Evolutionary conservation across 257 asterid genomes (phyloP).

Genomic region (Echium plantagineum): DNA sequence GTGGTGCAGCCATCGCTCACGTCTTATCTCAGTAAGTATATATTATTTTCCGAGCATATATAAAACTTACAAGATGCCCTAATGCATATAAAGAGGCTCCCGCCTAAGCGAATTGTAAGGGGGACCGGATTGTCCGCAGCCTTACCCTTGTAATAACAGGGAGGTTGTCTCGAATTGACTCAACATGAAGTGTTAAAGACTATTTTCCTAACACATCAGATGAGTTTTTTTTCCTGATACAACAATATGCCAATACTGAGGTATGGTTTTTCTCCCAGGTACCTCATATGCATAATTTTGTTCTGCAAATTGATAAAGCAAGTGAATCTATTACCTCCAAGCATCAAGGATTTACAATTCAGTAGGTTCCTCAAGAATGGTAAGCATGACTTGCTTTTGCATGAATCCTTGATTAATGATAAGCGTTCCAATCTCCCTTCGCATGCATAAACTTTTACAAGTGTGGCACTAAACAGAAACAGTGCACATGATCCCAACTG

Average conservation of each 20-base stretch:
- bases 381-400: slow-evolving; percentile 9
- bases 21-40: slow-evolving; percentile 78
- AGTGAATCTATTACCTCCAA: slow-evolving; percentile 71
- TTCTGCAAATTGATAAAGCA: slow-evolving; percentile 46
- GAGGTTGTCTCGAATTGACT: too few relatives aligned
- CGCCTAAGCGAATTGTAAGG: too few relatives aligned
- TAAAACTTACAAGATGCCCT: too few relatives aligned
- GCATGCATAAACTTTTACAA: too few relatives aligned
- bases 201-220: background rate
- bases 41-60: background rate
- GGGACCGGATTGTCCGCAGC: too few relatives aligned
- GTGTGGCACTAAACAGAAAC: too few relatives aligned
- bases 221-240: background rate
- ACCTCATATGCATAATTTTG: slow-evolving; percentile 60
- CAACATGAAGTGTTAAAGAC: too few relatives aligned
- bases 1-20: slow-evolving; percentile 98
- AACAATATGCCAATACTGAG: background rate
- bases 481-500: too few relatives aligned
- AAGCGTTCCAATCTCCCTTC: background rate
- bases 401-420: background rate
- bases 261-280: slow-evolving; percentile 28
- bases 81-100: too few relatives aligned
- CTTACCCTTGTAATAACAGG: too few relatives aligned
- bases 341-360: slow-evolving; percentile 53
- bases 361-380: slow-evolving; percentile 78